Base-by-base conservation (phyloP, 441 rosid genomes). In the Populus trichocarpa region DNA sequence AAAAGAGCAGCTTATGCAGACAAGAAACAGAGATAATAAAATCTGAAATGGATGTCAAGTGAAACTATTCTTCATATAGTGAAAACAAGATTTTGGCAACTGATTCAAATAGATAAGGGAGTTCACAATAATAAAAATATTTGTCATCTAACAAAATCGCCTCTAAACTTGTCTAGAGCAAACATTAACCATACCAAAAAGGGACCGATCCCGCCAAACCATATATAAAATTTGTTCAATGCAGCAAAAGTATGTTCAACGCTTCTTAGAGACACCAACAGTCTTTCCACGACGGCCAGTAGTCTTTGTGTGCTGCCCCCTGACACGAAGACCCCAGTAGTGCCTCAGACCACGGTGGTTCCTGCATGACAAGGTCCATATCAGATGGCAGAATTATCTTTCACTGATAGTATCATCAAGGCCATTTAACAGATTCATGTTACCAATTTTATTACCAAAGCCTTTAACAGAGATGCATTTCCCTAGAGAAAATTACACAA, bases 271-370 rank as follows among this genome's bases (percentile, higher is more conserved):
- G 82, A 93, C 97, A 88, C 93, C 94, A 70, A 91, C 94, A 72
- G 93, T 90, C 90, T 93, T 91, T 50, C 94, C 97, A 22, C 97
- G 80, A 5, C 94, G 92, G 18, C 94, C 97, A 0, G 94, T 90
- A 23, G 96, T 90, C 90, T 93, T 91, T 78, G 94, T 91, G 86
- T 93, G 94, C 84, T 93, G 97, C 23, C 96, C 96, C 75, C 97
- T 90, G 8, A 90, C 96, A 25, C 92, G 87, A 25, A 93, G 90
- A 77, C 95, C 94, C 96, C 96, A 88, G 86, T 89, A 90, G 86
- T 93, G 97, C 75, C 97, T 85, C 78, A 93, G 84, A 78, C 96
- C 97, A 78, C 96, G 94, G 74, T 93, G 96, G 85, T 91, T 93
- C 81, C 96, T 93, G 88, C 84, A 38, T 16, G 20, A 42, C 38